These are phyloP conservation scores for Lactuca sativa DNA, from an alignment of 129 eudicot species.

Conservation along the genomic window DNA sequence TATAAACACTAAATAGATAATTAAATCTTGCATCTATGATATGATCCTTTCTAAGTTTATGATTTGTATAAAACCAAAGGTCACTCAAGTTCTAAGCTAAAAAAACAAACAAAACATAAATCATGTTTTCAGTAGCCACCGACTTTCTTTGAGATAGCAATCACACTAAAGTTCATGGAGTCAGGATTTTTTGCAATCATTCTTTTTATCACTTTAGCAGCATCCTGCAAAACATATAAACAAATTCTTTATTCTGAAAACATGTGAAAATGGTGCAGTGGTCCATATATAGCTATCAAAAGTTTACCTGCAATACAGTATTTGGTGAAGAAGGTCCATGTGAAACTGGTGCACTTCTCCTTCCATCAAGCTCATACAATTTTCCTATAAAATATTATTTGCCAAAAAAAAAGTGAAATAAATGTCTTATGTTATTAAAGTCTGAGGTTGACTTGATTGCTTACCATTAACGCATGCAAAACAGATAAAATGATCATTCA, in stretches of 20 bases:
- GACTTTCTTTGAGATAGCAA: slow-evolving; percentile 65
- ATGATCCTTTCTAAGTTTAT: not conserved
- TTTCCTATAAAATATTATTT: slow-evolving; percentile 45
- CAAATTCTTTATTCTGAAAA: not conserved
- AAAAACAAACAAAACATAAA: not conserved
- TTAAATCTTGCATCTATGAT: not conserved
- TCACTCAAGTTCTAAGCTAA: not conserved
- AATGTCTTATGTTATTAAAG: not conserved
- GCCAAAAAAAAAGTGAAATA: not conserved
- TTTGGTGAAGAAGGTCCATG: slow-evolving; percentile 78
- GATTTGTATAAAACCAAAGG: too few species aligned
- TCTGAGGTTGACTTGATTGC: not conserved
- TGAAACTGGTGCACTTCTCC: slow-evolving; percentile 70
- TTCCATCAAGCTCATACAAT: slow-evolving; percentile 92
- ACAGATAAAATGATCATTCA: slow-evolving; percentile 86
- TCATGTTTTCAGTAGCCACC: not conserved
- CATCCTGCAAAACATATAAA: slow-evolving; percentile 52
- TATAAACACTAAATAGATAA: not conserved
- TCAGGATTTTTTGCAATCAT: slow-evolving; percentile 74
- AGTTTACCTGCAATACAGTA: slow-evolving; percentile 63
- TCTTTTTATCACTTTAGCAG: slow-evolving; percentile 70
- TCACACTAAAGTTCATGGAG: slow-evolving; percentile 74
- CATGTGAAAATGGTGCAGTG: not conserved
- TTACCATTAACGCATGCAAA: slow-evolving; percentile 75
- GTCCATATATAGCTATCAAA: not conserved